Percentiles rank a stretch among this genome's conserved stretches.
phyloP scores from a whole-genome alignment of 257 asterid genomes.

The Solanum paucissectum region DNA sequence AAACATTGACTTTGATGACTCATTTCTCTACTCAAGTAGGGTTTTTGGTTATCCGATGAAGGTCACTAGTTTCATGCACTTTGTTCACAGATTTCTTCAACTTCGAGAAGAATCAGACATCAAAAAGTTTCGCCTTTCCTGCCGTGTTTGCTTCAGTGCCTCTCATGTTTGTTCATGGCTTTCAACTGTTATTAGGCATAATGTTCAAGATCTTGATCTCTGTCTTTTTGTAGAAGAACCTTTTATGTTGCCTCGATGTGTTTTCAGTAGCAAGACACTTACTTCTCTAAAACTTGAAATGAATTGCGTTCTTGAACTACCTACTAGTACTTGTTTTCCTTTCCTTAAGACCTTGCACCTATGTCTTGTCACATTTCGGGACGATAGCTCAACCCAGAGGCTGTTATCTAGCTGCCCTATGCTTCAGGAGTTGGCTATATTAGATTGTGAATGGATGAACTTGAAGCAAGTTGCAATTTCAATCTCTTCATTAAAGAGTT shows the following conservation, averaged over 20 bases:
- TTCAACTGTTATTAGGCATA: conserved; percentile 29
- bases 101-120: conserved; percentile 24
- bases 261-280: conserved; percentile 26
- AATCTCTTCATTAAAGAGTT: conserved; percentile 34
- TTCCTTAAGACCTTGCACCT: conserved; percentile 33
- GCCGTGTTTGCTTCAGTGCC: conserved; percentile 44
- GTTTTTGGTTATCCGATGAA: conserved; percentile 14
- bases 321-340: conserved; percentile 29
- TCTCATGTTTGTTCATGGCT: conserved; percentile 38
- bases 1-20: conserved; percentile 35
- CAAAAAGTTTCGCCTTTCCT: conserved; percentile 39
- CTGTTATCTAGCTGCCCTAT: conserved; percentile 34
- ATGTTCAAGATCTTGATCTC: conserved; percentile 42
- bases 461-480: conserved; percentile 21
- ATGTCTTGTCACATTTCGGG: conserved; percentile 36
- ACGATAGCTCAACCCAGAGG: conserved; percentile 31
- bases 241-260: conserved; percentile 28
- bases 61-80: conserved; percentile 24
- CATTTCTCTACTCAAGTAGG: conserved; percentile 22
- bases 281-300: conserved; percentile 27
- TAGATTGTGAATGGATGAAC: conserved; percentile 46
- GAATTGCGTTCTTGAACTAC: conserved; percentile 38
- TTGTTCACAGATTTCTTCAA: conserved; percentile 38
- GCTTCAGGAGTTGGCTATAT: conserved; percentile 36
- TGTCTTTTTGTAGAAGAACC: conserved; percentile 45